Conservation (phyloP, 129 eudicot species). For the Glebionis coronaria region DNA sequence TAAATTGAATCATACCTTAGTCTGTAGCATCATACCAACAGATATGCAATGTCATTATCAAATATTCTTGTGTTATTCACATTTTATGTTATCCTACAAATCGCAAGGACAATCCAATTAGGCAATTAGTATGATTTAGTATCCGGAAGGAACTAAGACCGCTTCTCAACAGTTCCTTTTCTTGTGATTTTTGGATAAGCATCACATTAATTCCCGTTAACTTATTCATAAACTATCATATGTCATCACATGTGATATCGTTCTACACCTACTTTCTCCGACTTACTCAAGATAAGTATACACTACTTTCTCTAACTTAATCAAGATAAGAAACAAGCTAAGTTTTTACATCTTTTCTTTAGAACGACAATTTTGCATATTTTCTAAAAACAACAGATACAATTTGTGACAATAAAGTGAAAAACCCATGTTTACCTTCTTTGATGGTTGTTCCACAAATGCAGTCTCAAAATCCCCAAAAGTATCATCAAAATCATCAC, state of each 20-base stretch:
- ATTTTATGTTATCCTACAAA: background rate
- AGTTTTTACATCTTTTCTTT: too few species aligned
- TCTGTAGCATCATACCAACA: background rate
- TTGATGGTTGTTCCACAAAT: constrained; percentile 32
- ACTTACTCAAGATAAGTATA: background rate
- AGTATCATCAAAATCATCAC: constrained; percentile 52
- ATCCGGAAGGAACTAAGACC: constrained; percentile 1
- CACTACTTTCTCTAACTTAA: too few species aligned
- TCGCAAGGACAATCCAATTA: background rate
- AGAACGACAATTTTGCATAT: background rate
- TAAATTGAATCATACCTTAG: too few species aligned
- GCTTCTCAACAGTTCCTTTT: background rate
- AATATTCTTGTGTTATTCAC: background rate
- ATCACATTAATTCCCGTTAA: background rate
- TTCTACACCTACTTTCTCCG: background rate
- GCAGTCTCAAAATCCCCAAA: constrained; percentile 83
- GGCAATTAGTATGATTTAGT: background rate
- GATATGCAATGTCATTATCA: too few species aligned
- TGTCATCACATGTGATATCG: background rate
- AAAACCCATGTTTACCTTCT: constrained; percentile 32
- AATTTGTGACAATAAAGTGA: background rate
- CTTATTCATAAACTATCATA: background rate
- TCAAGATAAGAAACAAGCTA: background rate
- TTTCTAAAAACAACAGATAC: background rate
- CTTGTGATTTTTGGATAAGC: background rate